Base-by-base conservation (phyloP, 163 green algal species). In the Scenedesmus sp. region DNA sequence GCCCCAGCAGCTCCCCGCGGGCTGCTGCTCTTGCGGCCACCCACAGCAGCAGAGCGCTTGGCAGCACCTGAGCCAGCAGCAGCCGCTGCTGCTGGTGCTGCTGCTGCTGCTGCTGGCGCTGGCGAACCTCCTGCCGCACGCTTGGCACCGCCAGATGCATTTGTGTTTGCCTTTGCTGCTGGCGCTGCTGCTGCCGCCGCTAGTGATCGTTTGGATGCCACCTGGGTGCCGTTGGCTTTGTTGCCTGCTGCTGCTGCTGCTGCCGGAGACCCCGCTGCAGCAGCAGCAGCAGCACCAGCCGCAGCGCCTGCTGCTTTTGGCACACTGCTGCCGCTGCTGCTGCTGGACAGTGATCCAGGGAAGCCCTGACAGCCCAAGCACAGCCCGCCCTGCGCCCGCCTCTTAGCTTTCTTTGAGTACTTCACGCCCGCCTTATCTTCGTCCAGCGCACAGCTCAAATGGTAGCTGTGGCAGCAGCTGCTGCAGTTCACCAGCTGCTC, bases 401-500 rank as follows among this genome's bases (percentile, higher is more conserved):
- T 66, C 34, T 26, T 57, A 60, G 83, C 83, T 20, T 10, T 16
- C 34, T 64, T 46, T 13, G 83, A 57, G 10, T 76, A 88, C 10
- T 18, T 10, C 20, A 88, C 83, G 4, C 83, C 83, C 8, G 83
- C 46, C n/a, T 60, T 46, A 16, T 88, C 20, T 57, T 46, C 57
- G 10, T 88, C 83, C 13, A 66, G 46, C 3, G 83, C 83, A 77
- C 83, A 88, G 57, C 57, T 77, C 8, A 88, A 8, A 10, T 88
- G 83, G 83, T 88, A 88, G 57, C 83, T 88, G 57, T 88, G 83
- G 83, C 83, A 88, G 83, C 83, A 88, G 57, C 34, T n/a, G 23
- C 46, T 74, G 83, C 83, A 88, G 8, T 88, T 12, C 52, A 66
- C 67, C 5, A 88, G 57, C 59, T 88, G 83, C 59, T 88, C 83